Percentiles rank a stretch among this genome's conserved stretches.
Evolutionary conservation across 805 yeast genomes (phyloP).

Genomic region (Barnettozyma botsteinii): DNA sequence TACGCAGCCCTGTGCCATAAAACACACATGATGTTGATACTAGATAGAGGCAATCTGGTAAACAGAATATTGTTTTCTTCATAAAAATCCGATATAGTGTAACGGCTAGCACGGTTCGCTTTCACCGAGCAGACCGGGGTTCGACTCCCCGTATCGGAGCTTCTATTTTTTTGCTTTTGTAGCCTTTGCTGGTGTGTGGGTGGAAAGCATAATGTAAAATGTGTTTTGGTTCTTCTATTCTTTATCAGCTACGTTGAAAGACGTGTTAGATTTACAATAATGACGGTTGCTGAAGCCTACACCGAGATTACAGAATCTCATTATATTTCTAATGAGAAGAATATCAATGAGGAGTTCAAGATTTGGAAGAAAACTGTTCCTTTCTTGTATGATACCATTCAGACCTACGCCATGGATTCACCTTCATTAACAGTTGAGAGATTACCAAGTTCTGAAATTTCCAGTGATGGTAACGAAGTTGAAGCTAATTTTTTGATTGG

Average conservation of each 20-base stretch:
- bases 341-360: constrained; percentile 69
- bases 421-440: constrained; percentile 58
- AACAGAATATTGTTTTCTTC: not conserved
- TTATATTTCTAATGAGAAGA: constrained; percentile 53
- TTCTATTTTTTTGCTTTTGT: constrained; percentile 17
- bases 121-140: constrained; percentile 83
- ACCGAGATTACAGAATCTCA: constrained; percentile 23
- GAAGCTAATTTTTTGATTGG: constrained; percentile 41
- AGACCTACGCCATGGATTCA: constrained; percentile 50
- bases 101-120: constrained; percentile 83
- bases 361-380: constrained; percentile 85
- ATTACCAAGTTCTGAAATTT: constrained; percentile 34
- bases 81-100: constrained; percentile 60
- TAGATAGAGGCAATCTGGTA: not conserved
- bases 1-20: no score
- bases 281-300: constrained; percentile 2
- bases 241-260: no score
- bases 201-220: not conserved
- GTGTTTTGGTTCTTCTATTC: not conserved
- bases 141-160: constrained; percentile 84
- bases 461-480: constrained; percentile 27
- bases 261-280: not conserved
- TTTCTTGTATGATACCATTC: constrained; percentile 61
- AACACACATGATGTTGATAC: no score
- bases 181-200: not conserved